Base-by-base conservation (phyloP, 192 early-diverging fungal species). In the Geranomyces variabilis region DNA sequence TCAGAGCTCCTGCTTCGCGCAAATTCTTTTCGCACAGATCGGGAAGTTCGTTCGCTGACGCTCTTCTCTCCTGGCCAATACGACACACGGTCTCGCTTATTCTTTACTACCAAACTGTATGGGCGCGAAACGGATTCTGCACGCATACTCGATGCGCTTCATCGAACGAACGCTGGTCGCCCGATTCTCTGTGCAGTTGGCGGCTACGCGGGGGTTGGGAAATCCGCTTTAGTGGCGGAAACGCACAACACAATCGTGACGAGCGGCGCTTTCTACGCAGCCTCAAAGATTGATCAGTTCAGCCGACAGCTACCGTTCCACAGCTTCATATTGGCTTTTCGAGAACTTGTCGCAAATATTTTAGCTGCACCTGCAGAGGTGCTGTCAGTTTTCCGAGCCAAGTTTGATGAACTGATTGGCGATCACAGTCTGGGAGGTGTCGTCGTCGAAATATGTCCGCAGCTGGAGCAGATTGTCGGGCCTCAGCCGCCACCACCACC, bases 281-380 rank as follows among this genome's bases (percentile, higher is more conserved):
- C 53, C 9, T 58, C 66, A 33, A 79, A 79, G 34, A 63, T 79
- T 14, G 77, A 79, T 21, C 74, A 76, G 33, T 79, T 63, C 59
- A 46, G 43, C 5, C 75, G 75, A 17, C 61, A 77, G 56, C 64
- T 79, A 55, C 77, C 77, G 8, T 79, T 79, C 44, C 63, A 67
- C 24, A 71, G 68, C 30, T 62, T 79, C 19, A 71, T 79, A 13
- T 75, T 67, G 41, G 77, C 73, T 1, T 75, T 71, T 58, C 77
- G 69, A 36, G 74, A 76, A 31, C 67, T 79, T 19, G 66, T 79
- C 13, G 55, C 55, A 4, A 68, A 79, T 28, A 41, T 79, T 48
- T 43, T 79, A 12, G 55, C 61, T 17, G 55, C 73, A 19, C 67
- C 77, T 17, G 10, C 36, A 4, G 58, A 75, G 30, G 33, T 59